A percentile compares a stretch with the other conserved stretches of the same genome.
phyloP scores from a whole-genome alignment of 2,329 filamentous ascomycete species.

The Fusarium sp. region DNA sequence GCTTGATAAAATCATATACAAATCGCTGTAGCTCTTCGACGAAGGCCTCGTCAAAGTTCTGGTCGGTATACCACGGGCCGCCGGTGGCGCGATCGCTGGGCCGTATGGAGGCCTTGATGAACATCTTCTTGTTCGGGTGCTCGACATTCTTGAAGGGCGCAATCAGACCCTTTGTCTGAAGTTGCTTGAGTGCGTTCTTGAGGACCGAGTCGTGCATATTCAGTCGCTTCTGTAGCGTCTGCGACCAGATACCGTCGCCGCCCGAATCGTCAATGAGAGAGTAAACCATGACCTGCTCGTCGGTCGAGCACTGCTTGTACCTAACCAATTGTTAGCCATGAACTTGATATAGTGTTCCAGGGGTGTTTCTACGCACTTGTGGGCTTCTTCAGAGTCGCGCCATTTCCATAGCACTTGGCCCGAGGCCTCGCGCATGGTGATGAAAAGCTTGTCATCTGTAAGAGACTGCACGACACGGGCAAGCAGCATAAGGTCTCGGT shows the following conservation, averaged over 20 bases:
- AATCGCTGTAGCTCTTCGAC: slow-evolving; percentile 80
- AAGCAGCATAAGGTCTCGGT: slow-evolving; percentile 66
- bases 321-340: slow-evolving; percentile 51
- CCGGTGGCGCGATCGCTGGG: slow-evolving; percentile 93
- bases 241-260: slow-evolving; percentile 89
- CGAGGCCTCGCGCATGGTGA: slow-evolving; percentile 56
- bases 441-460: slow-evolving; percentile 70
- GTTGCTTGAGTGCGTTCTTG: slow-evolving; percentile 83
- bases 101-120: slow-evolving; percentile 86
- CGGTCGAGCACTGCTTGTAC: slow-evolving; percentile 69
- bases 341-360: not conserved
- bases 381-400: slow-evolving; percentile 69
- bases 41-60: slow-evolving; percentile 88
- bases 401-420: slow-evolving; percentile 65
- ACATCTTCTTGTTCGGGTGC: slow-evolving; percentile 92
- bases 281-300: slow-evolving; percentile 88
- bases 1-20: slow-evolving; percentile 79
- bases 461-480: slow-evolving; percentile 68
- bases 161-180: slow-evolving; percentile 85
- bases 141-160: slow-evolving; percentile 92
- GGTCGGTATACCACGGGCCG: slow-evolving; percentile 94
- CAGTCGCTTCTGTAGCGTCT: slow-evolving; percentile 81
- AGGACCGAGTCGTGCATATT: slow-evolving; percentile 87
- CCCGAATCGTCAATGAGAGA: slow-evolving; percentile 88
- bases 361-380: slow-evolving; percentile 61